These are phyloP conservation scores for Plasmodium blacklocki DNA, from an alignment of 169 alveolate genomes.

Conservation along the genomic window DNA sequence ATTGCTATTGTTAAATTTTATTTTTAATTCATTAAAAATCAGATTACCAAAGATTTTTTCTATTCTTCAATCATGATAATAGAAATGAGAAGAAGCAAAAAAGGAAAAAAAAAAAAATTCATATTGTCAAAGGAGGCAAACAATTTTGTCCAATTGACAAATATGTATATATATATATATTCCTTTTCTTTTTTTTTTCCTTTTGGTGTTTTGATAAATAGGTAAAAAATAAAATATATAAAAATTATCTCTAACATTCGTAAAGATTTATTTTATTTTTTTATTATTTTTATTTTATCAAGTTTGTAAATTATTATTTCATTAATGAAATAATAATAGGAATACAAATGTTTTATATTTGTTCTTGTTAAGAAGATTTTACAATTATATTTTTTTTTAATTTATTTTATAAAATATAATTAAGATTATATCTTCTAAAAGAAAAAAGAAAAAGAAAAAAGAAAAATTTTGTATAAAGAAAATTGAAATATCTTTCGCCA, in stretches of 20 bases:
- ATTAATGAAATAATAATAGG: too few relatives aligned
- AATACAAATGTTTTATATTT: background rate
- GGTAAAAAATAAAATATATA: constrained; percentile 22
- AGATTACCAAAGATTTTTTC: constrained; percentile 73
- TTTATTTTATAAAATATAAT: constrained; percentile 24
- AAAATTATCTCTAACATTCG: background rate
- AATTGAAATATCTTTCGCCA: constrained; percentile 76
- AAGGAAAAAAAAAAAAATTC: constrained; percentile 1
- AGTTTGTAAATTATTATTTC: background rate
- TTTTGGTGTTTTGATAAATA: constrained; percentile 15
- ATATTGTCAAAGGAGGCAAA: too few relatives aligned
- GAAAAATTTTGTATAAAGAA: constrained; percentile 18
- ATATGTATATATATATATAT: too few relatives aligned
- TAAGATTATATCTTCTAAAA: constrained; percentile 49
- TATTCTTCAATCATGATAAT: background rate
- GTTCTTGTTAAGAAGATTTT: constrained; percentile 32
- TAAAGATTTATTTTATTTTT: constrained; percentile 4
- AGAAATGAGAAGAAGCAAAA: constrained; percentile 50
- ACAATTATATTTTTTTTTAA: constrained; percentile 55
- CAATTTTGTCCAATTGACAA: too few relatives aligned
- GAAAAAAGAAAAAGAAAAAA: constrained; percentile 1
- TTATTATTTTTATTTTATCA: background rate
- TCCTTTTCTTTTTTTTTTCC: constrained; percentile 14
- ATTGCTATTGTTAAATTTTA: background rate
- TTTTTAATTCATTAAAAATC: constrained; percentile 69